phyloP scores from a whole-genome alignment of 2,329 filamentous ascomycete species.

The Daldinia sp. region DNA sequence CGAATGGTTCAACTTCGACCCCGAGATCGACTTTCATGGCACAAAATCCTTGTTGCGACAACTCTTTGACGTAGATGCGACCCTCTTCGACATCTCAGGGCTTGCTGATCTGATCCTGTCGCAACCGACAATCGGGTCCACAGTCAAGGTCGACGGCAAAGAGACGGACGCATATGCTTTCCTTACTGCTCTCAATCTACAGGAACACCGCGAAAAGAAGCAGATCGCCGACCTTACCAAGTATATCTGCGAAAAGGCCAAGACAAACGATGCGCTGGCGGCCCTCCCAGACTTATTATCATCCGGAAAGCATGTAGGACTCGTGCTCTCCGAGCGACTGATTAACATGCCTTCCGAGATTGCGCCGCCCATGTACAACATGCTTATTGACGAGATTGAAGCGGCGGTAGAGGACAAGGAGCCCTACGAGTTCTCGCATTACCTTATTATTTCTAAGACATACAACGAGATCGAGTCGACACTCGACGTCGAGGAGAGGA shows the following conservation, averaged over 20 bases:
- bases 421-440: slow-evolving; percentile 92
- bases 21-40: slow-evolving; percentile 92
- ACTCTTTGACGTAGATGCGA: slow-evolving; percentile 87
- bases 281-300: slow-evolving; percentile 66
- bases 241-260: slow-evolving; percentile 72
- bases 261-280: slow-evolving; percentile 63
- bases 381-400: slow-evolving; percentile 90
- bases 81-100: slow-evolving; percentile 85
- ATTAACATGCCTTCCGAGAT: slow-evolving; percentile 98
- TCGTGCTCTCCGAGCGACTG: slow-evolving; percentile 90
- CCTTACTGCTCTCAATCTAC: slow-evolving; percentile 84
- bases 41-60: slow-evolving; percentile 90
- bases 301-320: slow-evolving; percentile 71
- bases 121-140: slow-evolving; percentile 88
- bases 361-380: slow-evolving; percentile 90
- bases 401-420: slow-evolving; percentile 90
- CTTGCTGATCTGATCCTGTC: slow-evolving; percentile 86
- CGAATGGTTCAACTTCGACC: slow-evolving; percentile 97
- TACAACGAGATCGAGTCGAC: slow-evolving; percentile 88
- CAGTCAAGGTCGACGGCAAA: slow-evolving; percentile 96
- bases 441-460: slow-evolving; percentile 89
- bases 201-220: slow-evolving; percentile 78
- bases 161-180: slow-evolving; percentile 93
- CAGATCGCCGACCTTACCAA: slow-evolving; percentile 73
- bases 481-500: slow-evolving; percentile 73